A percentile compares a stretch with the other conserved stretches of the same genome.
These are phyloP conservation scores for Cutaneotrichosporon sp. DNA, from an alignment of 1,284 basidiomycete genomes.

Conservation along the genomic window DNA sequence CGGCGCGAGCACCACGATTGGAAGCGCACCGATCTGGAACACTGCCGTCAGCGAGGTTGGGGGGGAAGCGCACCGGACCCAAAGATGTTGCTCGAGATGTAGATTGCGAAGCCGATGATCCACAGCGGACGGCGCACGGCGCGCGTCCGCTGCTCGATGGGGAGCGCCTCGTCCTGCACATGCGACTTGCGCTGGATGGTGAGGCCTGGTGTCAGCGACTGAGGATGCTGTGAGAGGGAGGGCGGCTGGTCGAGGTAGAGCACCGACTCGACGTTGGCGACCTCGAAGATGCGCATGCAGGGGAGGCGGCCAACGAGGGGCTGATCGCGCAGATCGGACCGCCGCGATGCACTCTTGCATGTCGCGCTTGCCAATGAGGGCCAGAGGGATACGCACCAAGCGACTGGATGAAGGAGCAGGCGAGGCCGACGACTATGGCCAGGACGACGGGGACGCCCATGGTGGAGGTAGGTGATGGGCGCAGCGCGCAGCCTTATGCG, in stretches of 20 bases:
- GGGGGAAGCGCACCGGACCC: slow-evolving; percentile 54
- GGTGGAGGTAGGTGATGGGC: neutral
- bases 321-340: no score
- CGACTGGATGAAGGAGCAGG: slow-evolving; percentile 87
- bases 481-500: neutral
- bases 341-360: no score
- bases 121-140: slow-evolving; percentile 81
- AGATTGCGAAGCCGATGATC: slow-evolving; percentile 80
- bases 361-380: no score
- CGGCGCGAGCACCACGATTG: slow-evolving; percentile 88
- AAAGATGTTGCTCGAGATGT: slow-evolving; percentile 84
- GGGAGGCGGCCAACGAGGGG: no score
- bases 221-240: no score
- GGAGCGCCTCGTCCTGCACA: slow-evolving; percentile 75
- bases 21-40: slow-evolving; percentile 91
- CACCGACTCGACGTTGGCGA: no score
- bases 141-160: slow-evolving; percentile 64
- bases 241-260: no score
- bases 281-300: no score
- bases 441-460: slow-evolving; percentile 59
- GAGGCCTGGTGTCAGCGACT: slow-evolving; percentile 59
- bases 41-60: slow-evolving; percentile 55
- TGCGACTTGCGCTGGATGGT: slow-evolving; percentile 96
- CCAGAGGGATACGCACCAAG: slow-evolving; percentile 57
- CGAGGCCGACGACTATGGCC: slow-evolving; percentile 71